Evolutionary conservation across 345 rosid genomes (phyloP).

Genomic region (Limnanthes douglasii): DNA sequence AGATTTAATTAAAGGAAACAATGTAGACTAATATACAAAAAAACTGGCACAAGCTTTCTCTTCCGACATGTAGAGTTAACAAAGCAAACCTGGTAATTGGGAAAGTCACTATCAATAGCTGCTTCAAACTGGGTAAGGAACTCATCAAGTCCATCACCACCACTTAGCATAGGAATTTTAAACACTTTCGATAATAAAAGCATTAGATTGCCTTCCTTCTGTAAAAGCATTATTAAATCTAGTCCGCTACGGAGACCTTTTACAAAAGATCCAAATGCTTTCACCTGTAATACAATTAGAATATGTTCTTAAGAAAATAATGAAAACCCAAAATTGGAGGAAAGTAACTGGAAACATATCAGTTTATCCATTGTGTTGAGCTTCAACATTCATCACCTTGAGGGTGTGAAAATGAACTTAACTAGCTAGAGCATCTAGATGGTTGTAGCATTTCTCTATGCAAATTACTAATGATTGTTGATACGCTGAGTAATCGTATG

Average conservation of each 20-base stretch:
- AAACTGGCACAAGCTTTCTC: neutral
- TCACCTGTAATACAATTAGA: slow-evolving; percentile 38
- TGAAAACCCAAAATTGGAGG: slow-evolving; percentile 1
- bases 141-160: slow-evolving; percentile 39
- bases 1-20: no score
- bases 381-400: no score
- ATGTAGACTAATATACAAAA: no score
- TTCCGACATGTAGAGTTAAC: no score
- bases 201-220: slow-evolving; percentile 31
- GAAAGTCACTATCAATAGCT: slow-evolving; percentile 86
- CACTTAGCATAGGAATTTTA: slow-evolving; percentile 40
- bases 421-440: no score
- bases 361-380: no score
- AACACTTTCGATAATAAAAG: slow-evolving; percentile 29
- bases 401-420: no score
- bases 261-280: slow-evolving; percentile 63
- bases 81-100: slow-evolving; percentile 68
- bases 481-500: no score
- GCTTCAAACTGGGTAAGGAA: slow-evolving; percentile 78
- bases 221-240: slow-evolving; percentile 46
- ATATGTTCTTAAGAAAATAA: slow-evolving; percentile 1
- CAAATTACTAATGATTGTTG: no score
- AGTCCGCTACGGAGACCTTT: slow-evolving; percentile 72
- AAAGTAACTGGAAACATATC: no score
- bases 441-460: no score